Percentiles rank a stretch among this genome's conserved stretches.
Evolutionary conservation across 2,329 filamentous ascomycete genomes (phyloP).

Genomic region (Pezicula carpinea): DNA sequence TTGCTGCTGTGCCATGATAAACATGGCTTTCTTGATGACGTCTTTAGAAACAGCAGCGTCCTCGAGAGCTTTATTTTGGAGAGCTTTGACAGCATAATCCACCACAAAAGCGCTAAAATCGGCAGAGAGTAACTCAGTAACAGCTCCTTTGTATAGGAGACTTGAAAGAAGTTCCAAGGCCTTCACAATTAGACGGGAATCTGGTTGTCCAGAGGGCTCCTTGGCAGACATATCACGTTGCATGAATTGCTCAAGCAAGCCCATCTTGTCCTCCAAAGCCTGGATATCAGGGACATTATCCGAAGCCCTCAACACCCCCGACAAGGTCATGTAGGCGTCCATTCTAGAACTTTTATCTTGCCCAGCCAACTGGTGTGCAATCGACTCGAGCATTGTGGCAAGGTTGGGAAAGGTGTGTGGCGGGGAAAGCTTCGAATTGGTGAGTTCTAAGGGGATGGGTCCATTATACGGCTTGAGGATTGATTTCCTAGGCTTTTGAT

Average conservation of each 20-base stretch:
- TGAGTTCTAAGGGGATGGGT: constrained; percentile 9
- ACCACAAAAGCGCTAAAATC: constrained; percentile 79
- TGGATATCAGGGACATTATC: constrained; percentile 74
- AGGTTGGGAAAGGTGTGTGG: constrained; percentile 49
- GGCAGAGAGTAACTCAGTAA: constrained; percentile 64
- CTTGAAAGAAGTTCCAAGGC: constrained; percentile 73
- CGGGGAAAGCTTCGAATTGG: constrained; percentile 16
- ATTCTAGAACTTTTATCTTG: constrained; percentile 66
- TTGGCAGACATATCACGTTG: constrained; percentile 71
- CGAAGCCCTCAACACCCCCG: constrained; percentile 72
- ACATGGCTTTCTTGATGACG: constrained; percentile 72
- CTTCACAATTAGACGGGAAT: constrained; percentile 70
- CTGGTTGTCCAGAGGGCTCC: constrained; percentile 48
- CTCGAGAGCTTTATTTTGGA: constrained; percentile 45
- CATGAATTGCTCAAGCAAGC: constrained; percentile 74
- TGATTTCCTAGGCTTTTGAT: constrained; percentile 56
- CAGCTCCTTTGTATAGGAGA: constrained; percentile 69
- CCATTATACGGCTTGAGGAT: constrained; percentile 72
- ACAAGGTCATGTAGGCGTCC: constrained; percentile 82
- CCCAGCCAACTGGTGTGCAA: constrained; percentile 74
- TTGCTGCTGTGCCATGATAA: constrained; percentile 74
- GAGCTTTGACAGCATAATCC: constrained; percentile 67
- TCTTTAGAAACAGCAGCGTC: constrained; percentile 69
- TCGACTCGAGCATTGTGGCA: constrained; percentile 77
- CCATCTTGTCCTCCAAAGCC: constrained; percentile 71